phyloP scores from a whole-genome alignment of 495 filamentous ascomycete species.

The Tuber indicum region DNA sequence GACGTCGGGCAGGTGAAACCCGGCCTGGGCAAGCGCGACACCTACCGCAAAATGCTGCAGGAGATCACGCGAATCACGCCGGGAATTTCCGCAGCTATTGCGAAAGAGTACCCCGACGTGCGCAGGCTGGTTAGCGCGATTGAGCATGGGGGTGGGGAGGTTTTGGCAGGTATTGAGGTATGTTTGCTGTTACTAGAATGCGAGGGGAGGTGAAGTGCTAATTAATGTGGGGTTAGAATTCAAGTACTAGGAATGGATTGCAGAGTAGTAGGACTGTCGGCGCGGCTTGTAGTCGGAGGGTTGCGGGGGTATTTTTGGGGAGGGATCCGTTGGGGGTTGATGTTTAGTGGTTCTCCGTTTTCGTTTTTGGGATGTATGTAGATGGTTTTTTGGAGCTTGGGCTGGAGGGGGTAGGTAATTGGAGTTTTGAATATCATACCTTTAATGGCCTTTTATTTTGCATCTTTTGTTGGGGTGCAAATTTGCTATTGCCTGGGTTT shows the following conservation, averaged over 20 bases:
- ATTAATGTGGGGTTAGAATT: slow-evolving; percentile 46
- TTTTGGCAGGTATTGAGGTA: slow-evolving; percentile 55
- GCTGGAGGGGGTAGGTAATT: neutral
- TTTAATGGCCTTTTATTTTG: neutral
- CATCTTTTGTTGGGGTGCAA: neutral
- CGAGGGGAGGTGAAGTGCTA: slow-evolving; percentile 13
- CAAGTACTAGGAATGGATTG: slow-evolving; percentile 61
- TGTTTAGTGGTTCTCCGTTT: slow-evolving; percentile 46
- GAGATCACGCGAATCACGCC: slow-evolving; percentile 68
- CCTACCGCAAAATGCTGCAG: slow-evolving; percentile 71
- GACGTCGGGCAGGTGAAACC: slow-evolving; percentile 72
- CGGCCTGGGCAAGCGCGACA: slow-evolving; percentile 61
- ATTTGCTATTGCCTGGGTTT: neutral
- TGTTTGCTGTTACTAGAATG: neutral
- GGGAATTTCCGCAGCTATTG: slow-evolving; percentile 66
- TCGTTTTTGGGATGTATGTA: neutral
- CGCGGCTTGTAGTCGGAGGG: slow-evolving; percentile 60
- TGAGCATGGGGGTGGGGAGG: slow-evolving; percentile 52
- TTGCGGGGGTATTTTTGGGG: slow-evolving; percentile 69
- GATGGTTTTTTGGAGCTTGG: neutral
- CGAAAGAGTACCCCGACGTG: slow-evolving; percentile 55
- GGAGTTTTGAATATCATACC: neutral
- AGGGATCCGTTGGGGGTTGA: slow-evolving; percentile 61
- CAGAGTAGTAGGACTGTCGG: slow-evolving; percentile 61
- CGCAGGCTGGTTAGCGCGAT: slow-evolving; percentile 54